These are phyloP conservation scores for Sequoiadendron giganteum DNA, from an alignment of 75 land plant genomes.

Conservation along the genomic window DNA sequence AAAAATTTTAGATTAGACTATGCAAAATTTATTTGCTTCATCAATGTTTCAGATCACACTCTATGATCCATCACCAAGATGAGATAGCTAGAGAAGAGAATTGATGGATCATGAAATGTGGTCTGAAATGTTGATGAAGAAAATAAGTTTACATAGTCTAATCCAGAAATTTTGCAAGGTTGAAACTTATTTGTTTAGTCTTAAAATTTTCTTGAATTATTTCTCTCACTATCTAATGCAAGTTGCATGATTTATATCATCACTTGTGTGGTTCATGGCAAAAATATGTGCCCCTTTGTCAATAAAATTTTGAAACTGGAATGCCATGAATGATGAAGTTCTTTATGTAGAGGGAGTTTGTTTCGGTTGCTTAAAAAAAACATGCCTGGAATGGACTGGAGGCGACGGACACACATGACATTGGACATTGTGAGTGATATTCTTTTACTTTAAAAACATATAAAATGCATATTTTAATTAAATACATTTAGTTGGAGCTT, in stretches of 20 bases:
- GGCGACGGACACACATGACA: slow-evolving; percentile 71
- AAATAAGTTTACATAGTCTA: no score
- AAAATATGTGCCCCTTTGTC: background rate
- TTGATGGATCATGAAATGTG: no score
- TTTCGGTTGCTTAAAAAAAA: slow-evolving; percentile 74
- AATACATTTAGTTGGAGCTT: background rate
- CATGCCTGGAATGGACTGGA: slow-evolving; percentile 65
- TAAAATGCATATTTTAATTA: background rate
- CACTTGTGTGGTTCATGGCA: background rate
- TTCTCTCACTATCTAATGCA: background rate
- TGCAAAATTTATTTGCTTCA: no score
- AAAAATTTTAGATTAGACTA: no score
- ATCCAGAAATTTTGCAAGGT: no score
- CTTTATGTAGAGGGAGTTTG: slow-evolving; percentile 73
- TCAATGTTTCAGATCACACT: no score
- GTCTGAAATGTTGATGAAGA: no score
- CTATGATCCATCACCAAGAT: no score
- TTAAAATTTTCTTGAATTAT: background rate
- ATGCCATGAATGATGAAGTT: background rate
- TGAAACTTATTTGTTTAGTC: background rate
- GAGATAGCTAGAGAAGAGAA: no score
- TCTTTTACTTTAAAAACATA: background rate
- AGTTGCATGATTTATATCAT: background rate
- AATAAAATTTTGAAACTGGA: no score
- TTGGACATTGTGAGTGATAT: slow-evolving; percentile 66